These are phyloP conservation scores for Hypericum androsaemum DNA, from an alignment of 345 rosid genomes.

Conservation along the genomic window DNA sequence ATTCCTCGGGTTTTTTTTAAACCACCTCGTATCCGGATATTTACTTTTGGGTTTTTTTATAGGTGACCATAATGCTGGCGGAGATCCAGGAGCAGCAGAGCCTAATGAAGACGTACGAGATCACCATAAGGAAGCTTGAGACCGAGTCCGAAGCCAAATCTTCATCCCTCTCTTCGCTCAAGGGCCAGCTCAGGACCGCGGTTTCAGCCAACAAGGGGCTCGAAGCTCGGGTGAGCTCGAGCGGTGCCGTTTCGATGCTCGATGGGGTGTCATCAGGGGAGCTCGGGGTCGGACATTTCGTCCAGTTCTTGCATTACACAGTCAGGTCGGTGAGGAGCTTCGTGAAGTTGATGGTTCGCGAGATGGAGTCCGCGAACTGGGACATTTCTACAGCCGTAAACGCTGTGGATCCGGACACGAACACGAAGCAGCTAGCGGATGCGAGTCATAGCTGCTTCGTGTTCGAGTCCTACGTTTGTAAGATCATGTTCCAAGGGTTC, in stretches of 20 bases:
- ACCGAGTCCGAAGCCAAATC: constrained; percentile 35
- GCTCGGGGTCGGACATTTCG: constrained; percentile 41
- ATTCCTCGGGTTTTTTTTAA: no score
- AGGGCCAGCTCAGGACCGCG: constrained; percentile 26
- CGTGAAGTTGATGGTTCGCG: constrained; percentile 54
- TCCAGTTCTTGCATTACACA: constrained; percentile 41
- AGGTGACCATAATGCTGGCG: constrained; percentile 76
- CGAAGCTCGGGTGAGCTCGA: constrained; percentile 55
- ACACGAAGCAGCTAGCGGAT: constrained; percentile 17
- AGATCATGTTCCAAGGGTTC: constrained; percentile 62
- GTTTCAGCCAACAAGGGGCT: constrained; percentile 36
- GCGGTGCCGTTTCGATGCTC: constrained; percentile 48
- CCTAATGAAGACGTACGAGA: constrained; percentile 74
- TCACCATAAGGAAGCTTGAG: constrained; percentile 66
- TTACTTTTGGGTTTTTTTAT: no score
- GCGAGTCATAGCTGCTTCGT: constrained; percentile 47
- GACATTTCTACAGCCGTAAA: constrained; percentile 66
- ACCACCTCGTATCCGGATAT: no score
- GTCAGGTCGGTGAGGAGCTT: constrained; percentile 53
- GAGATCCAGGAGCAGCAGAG: constrained; percentile 97
- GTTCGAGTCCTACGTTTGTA: constrained; percentile 66
- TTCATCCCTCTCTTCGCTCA: constrained; percentile 25
- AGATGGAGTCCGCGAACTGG: constrained; percentile 80
- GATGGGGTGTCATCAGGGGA: constrained; percentile 34
- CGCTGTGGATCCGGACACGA: constrained; percentile 39